Conservation (phyloP, 179 eudicot genomes). For the Amaranthus tricolor region DNA sequence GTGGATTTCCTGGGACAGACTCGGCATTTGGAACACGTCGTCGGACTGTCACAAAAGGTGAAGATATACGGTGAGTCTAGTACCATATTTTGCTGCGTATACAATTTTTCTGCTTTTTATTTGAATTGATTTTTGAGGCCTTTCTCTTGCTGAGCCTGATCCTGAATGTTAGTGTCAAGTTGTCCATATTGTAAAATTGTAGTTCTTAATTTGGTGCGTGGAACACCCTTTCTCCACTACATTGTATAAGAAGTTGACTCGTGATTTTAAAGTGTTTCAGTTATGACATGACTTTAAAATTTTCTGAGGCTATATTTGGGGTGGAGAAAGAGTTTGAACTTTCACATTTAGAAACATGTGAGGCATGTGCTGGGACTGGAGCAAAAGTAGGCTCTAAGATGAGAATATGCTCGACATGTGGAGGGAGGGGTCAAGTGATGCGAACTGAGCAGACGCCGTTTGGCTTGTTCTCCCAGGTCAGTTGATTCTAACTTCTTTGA, state of each 20-base stretch:
- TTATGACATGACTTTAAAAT: slow-evolving; percentile 82
- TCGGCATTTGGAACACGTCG: slow-evolving; percentile 72
- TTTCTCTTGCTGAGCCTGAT: not conserved
- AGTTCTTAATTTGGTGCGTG: not conserved
- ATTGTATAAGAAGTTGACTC: slow-evolving; percentile 30
- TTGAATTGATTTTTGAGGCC: not conserved
- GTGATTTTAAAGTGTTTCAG: slow-evolving; percentile 59
- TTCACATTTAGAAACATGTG: slow-evolving; percentile 95
- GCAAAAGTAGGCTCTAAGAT: slow-evolving; percentile 90
- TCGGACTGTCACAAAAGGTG: slow-evolving; percentile 87
- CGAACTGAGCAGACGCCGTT: slow-evolving; percentile 99
- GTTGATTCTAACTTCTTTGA: slow-evolving; percentile 13
- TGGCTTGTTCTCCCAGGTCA: slow-evolving; percentile 94
- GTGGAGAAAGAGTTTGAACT: slow-evolving; percentile 84
- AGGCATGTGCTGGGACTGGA: slow-evolving; percentile 80
- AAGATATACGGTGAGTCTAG: slow-evolving; percentile 86
- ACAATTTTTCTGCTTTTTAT: not conserved
- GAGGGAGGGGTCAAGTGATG: slow-evolving; percentile 99
- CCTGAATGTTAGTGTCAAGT: not conserved
- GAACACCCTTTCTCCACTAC: not conserved
- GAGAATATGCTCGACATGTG: slow-evolving; percentile 96
- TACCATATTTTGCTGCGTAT: not conserved
- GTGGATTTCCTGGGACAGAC: slow-evolving; percentile 77
- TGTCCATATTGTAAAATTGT: not conserved
- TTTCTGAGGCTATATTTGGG: slow-evolving; percentile 91